phyloP scores from a whole-genome alignment of 2,329 filamentous ascomycete species.

The Sordariomycetes sp. region DNA sequence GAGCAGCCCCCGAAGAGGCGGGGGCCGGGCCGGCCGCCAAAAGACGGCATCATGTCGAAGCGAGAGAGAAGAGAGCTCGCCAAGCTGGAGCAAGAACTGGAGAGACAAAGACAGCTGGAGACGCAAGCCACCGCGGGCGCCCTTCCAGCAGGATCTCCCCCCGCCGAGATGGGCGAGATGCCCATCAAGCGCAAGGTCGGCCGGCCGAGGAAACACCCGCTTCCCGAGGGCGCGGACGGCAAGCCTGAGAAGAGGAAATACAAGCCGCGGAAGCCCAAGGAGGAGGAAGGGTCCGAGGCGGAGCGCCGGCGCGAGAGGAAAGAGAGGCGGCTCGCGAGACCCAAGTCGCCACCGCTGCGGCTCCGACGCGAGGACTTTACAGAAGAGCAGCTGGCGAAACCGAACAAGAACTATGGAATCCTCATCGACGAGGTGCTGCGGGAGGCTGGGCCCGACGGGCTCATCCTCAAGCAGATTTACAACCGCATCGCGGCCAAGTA shows the following conservation, averaged over 20 bases:
- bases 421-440: conserved; percentile 47
- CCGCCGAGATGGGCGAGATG: conserved; percentile 2
- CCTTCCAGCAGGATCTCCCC: neutral
- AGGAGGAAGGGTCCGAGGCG: conserved; percentile 42
- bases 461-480: conserved; percentile 49
- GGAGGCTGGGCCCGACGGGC: conserved; percentile 36
- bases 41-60: conserved; percentile 76
- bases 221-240: conserved; percentile 39
- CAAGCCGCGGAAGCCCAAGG: conserved; percentile 46
- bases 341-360: conserved; percentile 46
- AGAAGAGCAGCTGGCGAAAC: conserved; percentile 44
- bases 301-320: conserved; percentile 45
- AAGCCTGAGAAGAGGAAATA: conserved; percentile 52
- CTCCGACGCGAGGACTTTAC: conserved; percentile 42
- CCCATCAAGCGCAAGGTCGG: conserved; percentile 47
- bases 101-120: conserved; percentile 12
- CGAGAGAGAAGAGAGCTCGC: conserved; percentile 53
- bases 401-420: conserved; percentile 48
- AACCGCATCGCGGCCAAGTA: conserved; percentile 45
- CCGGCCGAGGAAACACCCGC: conserved; percentile 48
- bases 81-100: conserved; percentile 30
- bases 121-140: neutral
- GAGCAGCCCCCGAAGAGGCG: conserved; percentile 46
- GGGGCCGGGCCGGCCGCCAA: conserved; percentile 68
- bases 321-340: conserved; percentile 38